Base-by-base conservation (phyloP, 768 basidiomycete species). In the Leccinum barrowsii region DNA sequence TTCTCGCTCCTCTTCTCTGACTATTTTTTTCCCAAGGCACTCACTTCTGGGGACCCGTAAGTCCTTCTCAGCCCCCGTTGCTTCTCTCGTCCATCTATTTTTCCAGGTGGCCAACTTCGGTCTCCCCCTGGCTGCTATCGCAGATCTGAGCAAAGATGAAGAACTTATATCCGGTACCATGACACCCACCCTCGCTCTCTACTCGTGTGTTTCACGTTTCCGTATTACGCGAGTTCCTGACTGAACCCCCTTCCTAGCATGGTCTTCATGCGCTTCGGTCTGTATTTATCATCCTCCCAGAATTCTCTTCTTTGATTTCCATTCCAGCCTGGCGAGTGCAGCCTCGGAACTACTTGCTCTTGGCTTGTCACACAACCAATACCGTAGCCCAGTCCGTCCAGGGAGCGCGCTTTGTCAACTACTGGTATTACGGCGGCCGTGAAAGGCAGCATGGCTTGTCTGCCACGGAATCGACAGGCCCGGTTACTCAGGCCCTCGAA, bases 191-290 rank as follows among this genome's bases (percentile, higher is more conserved):
- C 82, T 99, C 44, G 82, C 85, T 8, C 81, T 79, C 58, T 99
- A 99, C 75, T 98, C 96, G 95, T 98, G 70, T 76, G 94, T 87
- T 50, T 34, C 59, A 30, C 30, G 53, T 59, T 22, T 47, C 59
- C 49, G 47, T 60, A 52, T 46, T 21, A 21, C 28, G 34, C 56
- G 55, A 59, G 57, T 59, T 42, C 47, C 46, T 21, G 40, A 57
- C 59, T 62, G 54, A 65, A 37, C 34, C 50, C 50, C 19, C 28
- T 34, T 49, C 24, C 37, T 52, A 84, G 85, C 26, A 59, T 84
- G 77, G 92, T 97, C 60, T 98, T 98, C 79, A 95, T 94, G 89
- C 91, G 95, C 17, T 95, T 95, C 66, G 93, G 93, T 93, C 54
- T 59, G 59, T 47, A 30, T 50, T 48, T 37, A 11, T 37, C 47